These are phyloP conservation scores for Diaporthe ilicicola DNA, from an alignment of 2,329 filamentous ascomycete genomes.

Conservation along the genomic window DNA sequence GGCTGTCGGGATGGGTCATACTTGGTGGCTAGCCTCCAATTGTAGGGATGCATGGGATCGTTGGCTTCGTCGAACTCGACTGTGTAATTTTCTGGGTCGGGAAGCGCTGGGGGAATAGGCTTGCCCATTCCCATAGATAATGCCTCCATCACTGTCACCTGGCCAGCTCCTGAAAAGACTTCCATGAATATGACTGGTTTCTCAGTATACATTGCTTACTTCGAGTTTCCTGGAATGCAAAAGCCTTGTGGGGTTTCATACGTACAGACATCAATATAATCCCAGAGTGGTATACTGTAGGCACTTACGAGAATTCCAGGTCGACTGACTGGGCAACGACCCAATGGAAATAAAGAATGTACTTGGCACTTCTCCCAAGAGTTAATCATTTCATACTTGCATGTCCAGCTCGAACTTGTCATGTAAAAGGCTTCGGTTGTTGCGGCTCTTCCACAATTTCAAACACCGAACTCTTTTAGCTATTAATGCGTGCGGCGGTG, in stretches of 20 bases:
- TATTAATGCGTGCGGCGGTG: background rate
- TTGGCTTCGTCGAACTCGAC: conserved; percentile 62
- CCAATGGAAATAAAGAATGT: background rate
- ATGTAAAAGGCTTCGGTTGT: background rate
- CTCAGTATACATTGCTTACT: background rate
- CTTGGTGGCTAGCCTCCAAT: conserved; percentile 58
- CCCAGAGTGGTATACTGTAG: background rate
- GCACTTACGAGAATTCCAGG: background rate
- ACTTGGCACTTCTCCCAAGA: background rate
- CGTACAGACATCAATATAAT: too few relatives aligned
- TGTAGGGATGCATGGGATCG: conserved; percentile 60
- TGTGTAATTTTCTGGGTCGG: conserved; percentile 66
- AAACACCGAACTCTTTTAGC: background rate
- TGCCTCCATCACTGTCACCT: background rate
- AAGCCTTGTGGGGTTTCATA: background rate
- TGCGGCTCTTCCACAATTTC: background rate
- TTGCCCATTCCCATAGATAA: conserved; percentile 57
- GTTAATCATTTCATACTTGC: background rate
- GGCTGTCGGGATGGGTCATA: conserved; percentile 25
- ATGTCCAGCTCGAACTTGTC: background rate
- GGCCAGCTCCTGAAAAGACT: too few relatives aligned
- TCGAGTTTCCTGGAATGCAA: background rate
- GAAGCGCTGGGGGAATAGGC: conserved; percentile 62
- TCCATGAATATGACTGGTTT: too few relatives aligned
- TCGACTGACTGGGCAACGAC: background rate